These are phyloP conservation scores for Suillus alpinus DNA, from an alignment of 768 basidiomycete genomes.

Conservation along the genomic window DNA sequence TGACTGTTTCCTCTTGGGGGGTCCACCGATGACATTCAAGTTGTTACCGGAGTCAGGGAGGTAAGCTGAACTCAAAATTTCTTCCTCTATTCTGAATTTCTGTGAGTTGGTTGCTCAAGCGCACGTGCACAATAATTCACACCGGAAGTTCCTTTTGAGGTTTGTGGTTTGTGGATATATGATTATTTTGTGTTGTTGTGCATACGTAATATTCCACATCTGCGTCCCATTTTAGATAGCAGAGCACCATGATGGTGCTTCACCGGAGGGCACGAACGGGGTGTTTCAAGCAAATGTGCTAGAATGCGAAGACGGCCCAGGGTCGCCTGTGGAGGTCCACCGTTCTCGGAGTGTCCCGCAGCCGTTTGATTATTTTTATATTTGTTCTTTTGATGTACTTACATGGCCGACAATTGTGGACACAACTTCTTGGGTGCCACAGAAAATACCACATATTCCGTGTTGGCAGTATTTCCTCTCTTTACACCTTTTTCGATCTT, in stretches of 20 bases:
- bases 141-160: too few relatives aligned
- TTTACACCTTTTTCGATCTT: slow-evolving; percentile 7
- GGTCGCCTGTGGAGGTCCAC: not conserved
- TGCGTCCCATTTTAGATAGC: slow-evolving; percentile 4
- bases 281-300: not conserved
- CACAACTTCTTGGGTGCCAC: slow-evolving; percentile 16
- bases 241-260: too few relatives aligned
- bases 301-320: not conserved
- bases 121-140: too few relatives aligned
- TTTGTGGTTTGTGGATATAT: slow-evolving; percentile 14
- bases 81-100: too few relatives aligned
- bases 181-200: slow-evolving; percentile 14
- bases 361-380: slow-evolving; percentile 8
- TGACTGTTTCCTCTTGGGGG: slow-evolving; percentile 48
- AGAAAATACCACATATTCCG: slow-evolving; percentile 17
- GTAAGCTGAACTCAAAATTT: slow-evolving; percentile 40
- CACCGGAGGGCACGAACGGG: not conserved
- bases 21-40: slow-evolving; percentile 20
- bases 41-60: slow-evolving; percentile 22
- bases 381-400: not conserved
- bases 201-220: slow-evolving; percentile 10
- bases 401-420: not conserved
- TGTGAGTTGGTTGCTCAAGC: slow-evolving; percentile 24
- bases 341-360: not conserved
- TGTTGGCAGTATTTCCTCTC: slow-evolving; percentile 8